Evolutionary conservation across 495 filamentous ascomycete species (phyloP), one percentile per base, ranked within the genome.

Genomic region (Neurospora cerealis): DNA sequence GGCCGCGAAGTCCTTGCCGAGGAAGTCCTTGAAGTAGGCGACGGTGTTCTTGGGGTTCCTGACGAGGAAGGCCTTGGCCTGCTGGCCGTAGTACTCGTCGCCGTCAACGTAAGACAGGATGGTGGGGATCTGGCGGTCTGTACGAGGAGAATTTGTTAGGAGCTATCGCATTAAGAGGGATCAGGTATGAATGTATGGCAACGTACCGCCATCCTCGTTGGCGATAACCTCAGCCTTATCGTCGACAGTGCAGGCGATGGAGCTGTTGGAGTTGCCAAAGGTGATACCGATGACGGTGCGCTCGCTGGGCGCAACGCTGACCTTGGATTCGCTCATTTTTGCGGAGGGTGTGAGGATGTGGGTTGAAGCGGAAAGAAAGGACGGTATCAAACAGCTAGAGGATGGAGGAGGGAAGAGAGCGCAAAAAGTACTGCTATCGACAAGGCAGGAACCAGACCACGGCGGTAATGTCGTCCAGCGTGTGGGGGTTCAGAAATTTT

Each of bases 181-280:
- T 10, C 9, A 11, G 2, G 2, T 10, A 39, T 34, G 24, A 8
- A 2, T 3, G 6, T 70, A 74, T 69, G 73, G 28, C 24, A 77
- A 77, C 91, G 80, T 80, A 96, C 94, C 94, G 88, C 96, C 96
- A 83, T 98, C 96, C 84, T 99, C 96, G 84, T 99, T 98, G 73
- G 96, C 96, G 83, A 99, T 98, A 78, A 99, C 95, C 81, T 97
- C 94, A 75, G 94, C 91, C 85, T 95, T 97, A 82, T 95, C 95
- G 77, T 98, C 96, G 62, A 91, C 88, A 40, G 94, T 93, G 79
- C 90, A 92, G 76, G 95, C 96, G 84, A 99, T 98, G 71, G 94
- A 97, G 85, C 95, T 97, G 88, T 94, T 96, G 70, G 93, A 93
- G 84, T 99, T 99, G 82, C 96, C 96, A 86, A 98, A 98, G 70